Evolutionary conservation across 768 basidiomycete genomes (phyloP).

Genomic region (Leccinum variicolor): DNA sequence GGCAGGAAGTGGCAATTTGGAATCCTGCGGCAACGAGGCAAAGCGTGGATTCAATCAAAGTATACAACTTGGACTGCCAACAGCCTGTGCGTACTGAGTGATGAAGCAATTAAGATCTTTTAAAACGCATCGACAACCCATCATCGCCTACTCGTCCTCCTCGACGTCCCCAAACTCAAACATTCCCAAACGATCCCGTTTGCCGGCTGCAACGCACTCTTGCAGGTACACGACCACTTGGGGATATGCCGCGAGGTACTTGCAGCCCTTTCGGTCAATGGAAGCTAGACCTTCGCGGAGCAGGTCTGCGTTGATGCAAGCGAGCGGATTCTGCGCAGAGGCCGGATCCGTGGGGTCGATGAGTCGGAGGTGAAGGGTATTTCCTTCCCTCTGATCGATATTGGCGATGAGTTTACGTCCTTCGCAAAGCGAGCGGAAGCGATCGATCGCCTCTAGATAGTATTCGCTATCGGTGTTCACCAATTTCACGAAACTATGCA

Average conservation of each 20-base stretch:
- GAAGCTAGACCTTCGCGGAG: conserved; percentile 83
- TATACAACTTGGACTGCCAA: conserved; percentile 4
- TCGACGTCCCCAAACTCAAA: conserved; percentile 92
- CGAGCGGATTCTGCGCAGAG: conserved; percentile 61
- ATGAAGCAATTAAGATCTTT: conserved; percentile 11
- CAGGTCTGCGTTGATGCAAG: conserved; percentile 87
- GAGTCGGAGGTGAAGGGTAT: conserved; percentile 80
- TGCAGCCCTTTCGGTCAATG: conserved; percentile 75
- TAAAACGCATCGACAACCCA: conserved; percentile 11
- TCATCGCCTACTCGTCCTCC: conserved; percentile 57
- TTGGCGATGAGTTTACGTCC: conserved; percentile 98
- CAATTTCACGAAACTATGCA: conserved; percentile 78
- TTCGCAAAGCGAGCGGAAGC: conserved; percentile 83
- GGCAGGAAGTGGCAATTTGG: not conserved
- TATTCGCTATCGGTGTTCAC: conserved; percentile 83
- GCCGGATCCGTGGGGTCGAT: conserved; percentile 83
- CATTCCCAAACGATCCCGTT: conserved; percentile 74
- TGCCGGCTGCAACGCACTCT: conserved; percentile 58
- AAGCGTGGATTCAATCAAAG: not conserved
- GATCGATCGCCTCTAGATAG: conserved; percentile 75
- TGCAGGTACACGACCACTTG: conserved; percentile 63
- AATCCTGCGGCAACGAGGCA: not conserved
- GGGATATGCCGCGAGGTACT: conserved; percentile 69
- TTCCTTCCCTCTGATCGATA: conserved; percentile 80
- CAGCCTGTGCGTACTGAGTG: not conserved